phyloP scores from a whole-genome alignment of 257 asterid genomes.

The Ballota nigra region DNA sequence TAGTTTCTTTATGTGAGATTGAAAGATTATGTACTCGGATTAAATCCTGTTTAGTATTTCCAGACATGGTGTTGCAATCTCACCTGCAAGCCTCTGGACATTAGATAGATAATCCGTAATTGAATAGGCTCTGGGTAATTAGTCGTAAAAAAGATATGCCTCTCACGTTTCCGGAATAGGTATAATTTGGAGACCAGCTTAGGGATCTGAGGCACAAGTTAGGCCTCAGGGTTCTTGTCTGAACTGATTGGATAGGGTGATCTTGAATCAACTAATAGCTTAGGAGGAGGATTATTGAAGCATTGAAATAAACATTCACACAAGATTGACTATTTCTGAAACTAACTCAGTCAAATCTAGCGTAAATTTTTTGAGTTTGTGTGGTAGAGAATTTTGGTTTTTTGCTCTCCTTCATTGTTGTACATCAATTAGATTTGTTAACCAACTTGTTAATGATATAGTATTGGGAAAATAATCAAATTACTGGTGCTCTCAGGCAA shows the following conservation, averaged over 20 bases:
- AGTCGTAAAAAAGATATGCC: background rate
- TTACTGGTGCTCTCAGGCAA: background rate
- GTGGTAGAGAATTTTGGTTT: conserved; percentile 1
- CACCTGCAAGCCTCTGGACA: background rate
- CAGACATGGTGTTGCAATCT: conserved; percentile 6
- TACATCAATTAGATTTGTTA: background rate
- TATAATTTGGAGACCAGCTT: conserved; percentile 10
- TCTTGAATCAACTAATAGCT: conserved; percentile 8
- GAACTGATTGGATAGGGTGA: conserved; percentile 1
- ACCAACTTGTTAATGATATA: background rate
- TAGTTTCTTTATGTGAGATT: background rate
- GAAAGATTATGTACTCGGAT: conserved; percentile 7
- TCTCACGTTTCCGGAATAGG: background rate
- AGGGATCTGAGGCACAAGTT: conserved; percentile 5
- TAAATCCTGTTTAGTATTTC: conserved; percentile 4
- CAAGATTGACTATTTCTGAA: background rate
- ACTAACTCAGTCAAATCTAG: background rate
- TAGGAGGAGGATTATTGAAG: background rate
- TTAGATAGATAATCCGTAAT: background rate
- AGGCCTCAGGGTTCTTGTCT: conserved; percentile 7
- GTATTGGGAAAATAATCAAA: background rate
- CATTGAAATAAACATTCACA: background rate
- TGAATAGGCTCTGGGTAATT: background rate
- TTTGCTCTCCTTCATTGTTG: conserved; percentile 12
- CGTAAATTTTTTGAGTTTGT: background rate